Conservation (phyloP, 108 stramenopile species). For the Ochromonas danica region DNA sequence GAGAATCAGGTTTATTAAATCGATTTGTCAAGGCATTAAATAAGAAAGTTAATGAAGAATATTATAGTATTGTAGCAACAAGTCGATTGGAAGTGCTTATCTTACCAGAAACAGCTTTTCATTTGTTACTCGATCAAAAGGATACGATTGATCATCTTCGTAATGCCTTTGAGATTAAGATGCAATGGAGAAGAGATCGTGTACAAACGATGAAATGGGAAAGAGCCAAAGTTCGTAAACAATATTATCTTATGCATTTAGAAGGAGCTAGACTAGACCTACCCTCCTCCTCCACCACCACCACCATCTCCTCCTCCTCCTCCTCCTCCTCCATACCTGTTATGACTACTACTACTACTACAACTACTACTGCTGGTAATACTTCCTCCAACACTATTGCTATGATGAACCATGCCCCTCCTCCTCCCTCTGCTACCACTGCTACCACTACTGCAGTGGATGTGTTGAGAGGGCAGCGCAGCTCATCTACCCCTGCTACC, state of each 20-base stretch:
- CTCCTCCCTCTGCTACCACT: too few species aligned
- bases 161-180: neutral
- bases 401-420: too few species aligned
- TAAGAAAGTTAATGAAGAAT: neutral
- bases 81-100: neutral
- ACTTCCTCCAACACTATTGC: too few species aligned
- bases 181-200: neutral
- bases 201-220: neutral
- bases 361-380: too few species aligned
- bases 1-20: conserved; percentile 25
- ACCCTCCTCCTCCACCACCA: too few species aligned
- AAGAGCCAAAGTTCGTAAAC: neutral
- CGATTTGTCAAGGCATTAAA: neutral
- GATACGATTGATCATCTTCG: neutral
- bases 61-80: neutral
- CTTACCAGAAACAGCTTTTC: neutral
- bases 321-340: too few species aligned
- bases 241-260: neutral
- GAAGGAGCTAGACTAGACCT: neutral
- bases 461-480: too few species aligned
- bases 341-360: too few species aligned
- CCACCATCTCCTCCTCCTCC: too few species aligned
- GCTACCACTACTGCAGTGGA: too few species aligned
- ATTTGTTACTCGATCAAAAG: neutral
- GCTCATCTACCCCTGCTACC: too few species aligned